phyloP scores from a whole-genome alignment of 129 eudicot species.

The Flaveria bidentis region DNA sequence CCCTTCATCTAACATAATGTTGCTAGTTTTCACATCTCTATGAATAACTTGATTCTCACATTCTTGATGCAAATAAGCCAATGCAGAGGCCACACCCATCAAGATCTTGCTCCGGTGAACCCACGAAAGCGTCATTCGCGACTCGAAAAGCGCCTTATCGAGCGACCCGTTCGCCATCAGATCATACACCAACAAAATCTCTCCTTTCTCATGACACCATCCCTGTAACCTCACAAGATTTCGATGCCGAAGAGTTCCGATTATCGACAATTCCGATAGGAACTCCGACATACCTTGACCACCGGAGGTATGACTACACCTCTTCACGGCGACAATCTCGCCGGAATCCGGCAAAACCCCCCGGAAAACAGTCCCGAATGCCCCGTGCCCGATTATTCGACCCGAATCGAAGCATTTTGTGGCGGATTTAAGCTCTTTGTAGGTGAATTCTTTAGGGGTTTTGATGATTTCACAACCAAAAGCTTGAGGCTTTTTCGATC shows the following conservation, averaged over 20 bases:
- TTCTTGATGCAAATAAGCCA: conserved; percentile 93
- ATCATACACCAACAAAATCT: conserved; percentile 74
- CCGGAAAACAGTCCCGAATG: conserved; percentile 85
- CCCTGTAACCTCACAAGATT: conserved; percentile 92
- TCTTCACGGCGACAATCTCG: conserved; percentile 76
- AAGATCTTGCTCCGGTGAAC: conserved; percentile 65
- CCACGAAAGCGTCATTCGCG: conserved; percentile 67
- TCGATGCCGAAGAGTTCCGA: conserved; percentile 88
- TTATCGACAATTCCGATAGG: conserved; percentile 79
- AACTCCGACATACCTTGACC: conserved; percentile 90
- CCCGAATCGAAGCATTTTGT: conserved; percentile 64
- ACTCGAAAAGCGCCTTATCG: conserved; percentile 89
- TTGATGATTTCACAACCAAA: conserved; percentile 62
- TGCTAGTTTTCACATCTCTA: conserved; percentile 84
- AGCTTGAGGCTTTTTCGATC: conserved; percentile 38
- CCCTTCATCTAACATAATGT: conserved; percentile 94
- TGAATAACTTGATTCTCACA: conserved; percentile 90
- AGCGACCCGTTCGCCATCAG: conserved; percentile 92
- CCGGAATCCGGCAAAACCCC: conserved; percentile 72
- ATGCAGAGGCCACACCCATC: conserved; percentile 83
- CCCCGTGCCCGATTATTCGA: conserved; percentile 82
- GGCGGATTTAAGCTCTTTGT: conserved; percentile 69
- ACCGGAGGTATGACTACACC: conserved; percentile 66
- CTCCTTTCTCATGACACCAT: conserved; percentile 96
- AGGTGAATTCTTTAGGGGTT: conserved; percentile 86